A percentile compares a stretch with the other conserved stretches of the same genome.
These are phyloP conservation scores for Phycomyces blakesleeanus DNA, from an alignment of 192 early-diverging fungal genomes.

Conservation along the genomic window DNA sequence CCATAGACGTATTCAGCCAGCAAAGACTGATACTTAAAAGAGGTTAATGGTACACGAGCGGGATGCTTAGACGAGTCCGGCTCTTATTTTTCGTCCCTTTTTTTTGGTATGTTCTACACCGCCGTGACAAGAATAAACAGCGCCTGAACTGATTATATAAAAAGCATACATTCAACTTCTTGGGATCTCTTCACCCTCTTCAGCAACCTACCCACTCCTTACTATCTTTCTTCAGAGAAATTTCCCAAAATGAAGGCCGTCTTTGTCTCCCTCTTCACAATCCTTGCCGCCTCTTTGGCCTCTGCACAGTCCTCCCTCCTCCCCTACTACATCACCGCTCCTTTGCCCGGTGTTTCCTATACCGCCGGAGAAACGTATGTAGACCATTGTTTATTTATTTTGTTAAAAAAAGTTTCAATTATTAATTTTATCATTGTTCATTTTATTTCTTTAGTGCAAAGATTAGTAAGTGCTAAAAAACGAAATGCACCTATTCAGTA, in stretches of 20 bases:
- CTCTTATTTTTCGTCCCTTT: not conserved
- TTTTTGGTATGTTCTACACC: not conserved
- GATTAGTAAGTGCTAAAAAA: not conserved
- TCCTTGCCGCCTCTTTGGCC: not conserved
- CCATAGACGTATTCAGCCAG: not conserved
- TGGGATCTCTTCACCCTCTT: not conserved
- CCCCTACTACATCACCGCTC: conserved; percentile 16
- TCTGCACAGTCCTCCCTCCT: not conserved
- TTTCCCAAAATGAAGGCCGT: not conserved
- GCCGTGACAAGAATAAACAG: not conserved
- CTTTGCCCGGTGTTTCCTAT: conserved; percentile 12
- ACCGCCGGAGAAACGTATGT: conserved; percentile 6
- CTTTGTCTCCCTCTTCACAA: not conserved
- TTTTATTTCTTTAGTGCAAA: not conserved
- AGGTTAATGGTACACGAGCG: not conserved
- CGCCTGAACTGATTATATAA: not conserved
- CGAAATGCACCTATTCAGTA: too few species aligned
- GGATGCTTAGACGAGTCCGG: not conserved
- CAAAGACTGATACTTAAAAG: not conserved
- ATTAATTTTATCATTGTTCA: not conserved
- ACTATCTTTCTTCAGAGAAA: not conserved
- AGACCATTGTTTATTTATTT: not conserved
- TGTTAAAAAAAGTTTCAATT: not conserved
- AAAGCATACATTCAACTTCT: not conserved
- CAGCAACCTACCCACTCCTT: not conserved